A percentile compares a stretch with the other conserved stretches of the same genome.
phyloP scores from a whole-genome alignment of 1,139 yeast species.

The Taphrina betulina region DNA sequence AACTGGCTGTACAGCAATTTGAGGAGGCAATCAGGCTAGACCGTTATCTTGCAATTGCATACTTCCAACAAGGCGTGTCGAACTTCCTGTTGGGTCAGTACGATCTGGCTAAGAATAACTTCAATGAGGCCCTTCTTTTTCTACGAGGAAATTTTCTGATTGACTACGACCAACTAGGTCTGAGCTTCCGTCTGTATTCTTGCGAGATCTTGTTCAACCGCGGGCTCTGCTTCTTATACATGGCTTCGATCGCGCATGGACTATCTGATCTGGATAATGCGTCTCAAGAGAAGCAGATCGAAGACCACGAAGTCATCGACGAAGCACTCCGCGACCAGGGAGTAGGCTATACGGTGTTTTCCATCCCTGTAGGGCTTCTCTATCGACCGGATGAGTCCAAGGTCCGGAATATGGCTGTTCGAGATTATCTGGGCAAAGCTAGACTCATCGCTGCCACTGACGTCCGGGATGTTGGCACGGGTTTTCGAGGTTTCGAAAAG shows the following conservation, averaged over 20 bases:
- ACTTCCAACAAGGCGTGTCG: constrained; percentile 41
- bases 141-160: constrained; percentile 40
- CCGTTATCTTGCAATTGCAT: constrained; percentile 40
- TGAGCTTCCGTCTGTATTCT: constrained; percentile 39
- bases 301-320: constrained; percentile 40
- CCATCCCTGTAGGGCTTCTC: constrained; percentile 34
- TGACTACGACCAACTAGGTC: constrained; percentile 40
- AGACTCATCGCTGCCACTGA: constrained; percentile 30
- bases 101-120: constrained; percentile 38
- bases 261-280: constrained; percentile 39
- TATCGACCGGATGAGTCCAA: constrained; percentile 35
- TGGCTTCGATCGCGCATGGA: constrained; percentile 38
- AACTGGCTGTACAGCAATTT: constrained; percentile 34
- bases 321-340: constrained; percentile 37
- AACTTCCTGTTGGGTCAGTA: constrained; percentile 38
- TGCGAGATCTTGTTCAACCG: constrained; percentile 41
- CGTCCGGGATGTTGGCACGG: constrained; percentile 10
- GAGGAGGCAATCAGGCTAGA: constrained; percentile 37
- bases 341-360: constrained; percentile 35
- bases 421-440: constrained; percentile 34
- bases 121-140: constrained; percentile 38
- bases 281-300: constrained; percentile 37
- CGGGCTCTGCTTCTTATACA: constrained; percentile 39
- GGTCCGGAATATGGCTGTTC: constrained; percentile 32
- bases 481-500: constrained; percentile 21